Evolutionary conservation across 192 early-diverging fungal genomes (phyloP).

Genomic region (Coemansia sp.): DNA sequence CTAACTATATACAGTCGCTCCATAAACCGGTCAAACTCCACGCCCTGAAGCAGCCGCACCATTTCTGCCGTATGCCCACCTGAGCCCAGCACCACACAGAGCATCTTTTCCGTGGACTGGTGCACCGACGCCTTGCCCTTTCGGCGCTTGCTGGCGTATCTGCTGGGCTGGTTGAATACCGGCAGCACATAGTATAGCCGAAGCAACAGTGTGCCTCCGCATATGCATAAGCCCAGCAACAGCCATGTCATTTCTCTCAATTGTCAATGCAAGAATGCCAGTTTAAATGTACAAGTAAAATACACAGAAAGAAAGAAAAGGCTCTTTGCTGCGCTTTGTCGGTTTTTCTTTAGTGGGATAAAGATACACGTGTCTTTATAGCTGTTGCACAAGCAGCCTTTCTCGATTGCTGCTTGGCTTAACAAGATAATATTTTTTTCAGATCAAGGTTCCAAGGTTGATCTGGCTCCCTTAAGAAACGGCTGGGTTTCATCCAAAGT

Average conservation of each 20-base stretch:
- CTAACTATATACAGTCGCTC: slow-evolving; percentile 75
- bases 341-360: neutral
- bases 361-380: neutral
- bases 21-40: slow-evolving; percentile 60
- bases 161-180: slow-evolving; percentile 12
- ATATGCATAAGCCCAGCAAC: slow-evolving; percentile 4
- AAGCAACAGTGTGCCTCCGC: neutral
- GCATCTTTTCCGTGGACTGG: slow-evolving; percentile 12
- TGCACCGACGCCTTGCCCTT: slow-evolving; percentile 25
- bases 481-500: too few species aligned
- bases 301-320: too few species aligned
- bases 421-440: too few species aligned
- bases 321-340: neutral
- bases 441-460: too few species aligned
- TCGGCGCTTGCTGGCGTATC: slow-evolving; percentile 4
- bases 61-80: slow-evolving; percentile 94
- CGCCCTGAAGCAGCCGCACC: slow-evolving; percentile 63
- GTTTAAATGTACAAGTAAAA: too few species aligned
- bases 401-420: neutral
- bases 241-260: neutral
- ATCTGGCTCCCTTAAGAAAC: too few species aligned
- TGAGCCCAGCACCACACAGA: slow-evolving; percentile 47
- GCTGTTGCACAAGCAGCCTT: neutral
- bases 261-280: too few species aligned
- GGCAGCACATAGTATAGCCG: slow-evolving; percentile 45